phyloP scores from a whole-genome alignment of 345 rosid genomes.

The Fremontodendron californicum region DNA sequence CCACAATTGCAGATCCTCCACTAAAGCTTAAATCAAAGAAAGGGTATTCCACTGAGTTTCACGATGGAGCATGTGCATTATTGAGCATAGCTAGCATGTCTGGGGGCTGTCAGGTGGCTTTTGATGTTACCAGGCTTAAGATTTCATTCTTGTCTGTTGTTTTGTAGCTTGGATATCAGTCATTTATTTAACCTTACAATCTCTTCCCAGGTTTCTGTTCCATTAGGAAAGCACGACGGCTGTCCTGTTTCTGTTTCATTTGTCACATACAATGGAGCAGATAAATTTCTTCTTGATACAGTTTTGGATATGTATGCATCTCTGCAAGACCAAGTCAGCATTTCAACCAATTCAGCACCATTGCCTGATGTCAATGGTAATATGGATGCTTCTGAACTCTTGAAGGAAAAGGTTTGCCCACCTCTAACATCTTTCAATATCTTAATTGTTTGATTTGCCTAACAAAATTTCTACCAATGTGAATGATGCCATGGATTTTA shows the following conservation, averaged over 20 bases:
- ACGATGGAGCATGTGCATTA: constrained; percentile 51
- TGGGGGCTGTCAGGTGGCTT: constrained; percentile 84
- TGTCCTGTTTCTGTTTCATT: constrained; percentile 75
- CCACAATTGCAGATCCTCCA: constrained; percentile 73
- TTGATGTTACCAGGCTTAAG: background rate
- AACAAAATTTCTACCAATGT: background rate
- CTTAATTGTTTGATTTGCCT: background rate
- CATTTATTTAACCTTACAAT: constrained; percentile 7
- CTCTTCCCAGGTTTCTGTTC: constrained; percentile 64
- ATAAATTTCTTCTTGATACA: constrained; percentile 90
- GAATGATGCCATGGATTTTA: background rate
- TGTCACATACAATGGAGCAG: constrained; percentile 72
- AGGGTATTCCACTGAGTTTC: constrained; percentile 46
- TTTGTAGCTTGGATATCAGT: constrained; percentile 11
- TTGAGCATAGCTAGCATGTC: constrained; percentile 86
- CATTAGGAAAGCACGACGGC: constrained; percentile 69
- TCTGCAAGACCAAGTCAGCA: constrained; percentile 67
- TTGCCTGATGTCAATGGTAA: constrained; percentile 44
- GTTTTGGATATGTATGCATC: constrained; percentile 66
- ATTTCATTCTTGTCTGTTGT: constrained; percentile 6
- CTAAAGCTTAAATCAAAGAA: constrained; percentile 59
- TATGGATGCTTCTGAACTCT: constrained; percentile 69
- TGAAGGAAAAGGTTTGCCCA: constrained; percentile 77
- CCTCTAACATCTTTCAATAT: background rate
- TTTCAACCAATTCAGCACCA: constrained; percentile 53